Base-by-base conservation (phyloP, 148 eudicot genomes). In the Spergularia bocconei region DNA sequence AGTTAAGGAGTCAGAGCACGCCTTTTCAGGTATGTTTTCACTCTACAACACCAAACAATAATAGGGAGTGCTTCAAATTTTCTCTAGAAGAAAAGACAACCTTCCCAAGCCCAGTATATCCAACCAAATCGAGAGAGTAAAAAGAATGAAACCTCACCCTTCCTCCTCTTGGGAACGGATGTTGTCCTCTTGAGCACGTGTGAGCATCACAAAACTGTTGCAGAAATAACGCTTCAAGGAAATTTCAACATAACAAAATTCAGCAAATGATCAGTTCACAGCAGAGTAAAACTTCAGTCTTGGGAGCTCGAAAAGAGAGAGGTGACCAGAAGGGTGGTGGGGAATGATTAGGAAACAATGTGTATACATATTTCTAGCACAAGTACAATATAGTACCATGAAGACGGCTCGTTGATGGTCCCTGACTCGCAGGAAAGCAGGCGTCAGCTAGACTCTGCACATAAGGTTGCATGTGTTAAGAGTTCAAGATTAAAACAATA, bases 121-220 rank as follows among this genome's bases (percentile, higher is more conserved):
- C 51, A 20, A 17, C 14, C 38, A 51, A 63, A 55, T 23, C 25
- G 33, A 75, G 54, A 58, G 17, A 55, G 16, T 13, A 38, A 57
- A 38, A 54, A n/a, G 52, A 63, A 65, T 12, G 15, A 56, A 77
- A 83, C 10, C 85, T 87, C 85, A 93, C 98, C 91, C 81, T 80
- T 80, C 87, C 86, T 58, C 98, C 98, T 80, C 82, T 83, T 29
- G 90, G 70, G 77, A 95, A 92, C 25, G 97, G 98, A 70, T 87
- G 84, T 65, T 14, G 78, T 60, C 81, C 85, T 73, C 82, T 83
- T n/a, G 87, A 84, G 88, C 97, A 95, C 16, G 91, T 81, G 81
- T 92, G 98, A 57, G 93, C 92, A 74, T 95, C 92, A 76, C 98
- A 95, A 67, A 95, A 92, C 74, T 92, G 98, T 59, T 88, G 92